Base-by-base conservation (phyloP, 371 early-diverging fungal species). In the Funneliformis caledonium region DNA sequence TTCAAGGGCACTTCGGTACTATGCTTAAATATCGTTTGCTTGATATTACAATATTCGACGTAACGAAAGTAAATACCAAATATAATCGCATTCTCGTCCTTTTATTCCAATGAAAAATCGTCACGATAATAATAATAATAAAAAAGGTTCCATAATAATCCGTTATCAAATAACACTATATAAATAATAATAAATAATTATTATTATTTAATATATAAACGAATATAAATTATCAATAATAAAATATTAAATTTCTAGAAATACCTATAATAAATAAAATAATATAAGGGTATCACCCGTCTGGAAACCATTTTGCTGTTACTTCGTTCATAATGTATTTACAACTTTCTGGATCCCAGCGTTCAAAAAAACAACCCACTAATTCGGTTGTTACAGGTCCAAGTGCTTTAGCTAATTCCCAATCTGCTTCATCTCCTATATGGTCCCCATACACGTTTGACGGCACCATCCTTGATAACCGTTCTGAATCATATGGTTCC, bases 281-380 rank as follows among this genome's bases (percentile, higher is more conserved):
- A 52, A 16, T 16, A 52, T 52, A 52, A 52, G 19, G 59, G n/a
- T 45, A n/a, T 64, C 31, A 77, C 19, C 77, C 45, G 43, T 77
- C 43, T 14, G 77, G 77, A 47, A 64, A 77, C 77, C 77, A 77
- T n/a, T 77, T 77, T 64, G 65, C 6, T 8, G 64, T 61, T 7
- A 47, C 45, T 59, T 64, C 61, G 16, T 77, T 77, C 22, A 52
- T 64, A 45, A 77, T 77, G 10, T 77, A 77, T 64, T 48, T 60
- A 31, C 77, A 22, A 60, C 31, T 62, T 47, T 77, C 77, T 26
- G 64, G 61, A 48, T 77, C 65, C 77, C 77, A 77, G 9, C 47
- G n/a, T 47, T 77, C 77, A 77, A 77, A 77, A 77, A 47, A 77
- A 47, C 77, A 62, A 45, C 77, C 77, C 22, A 77, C 65, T 47